These are phyloP conservation scores for Salix dunnii DNA, from an alignment of 345 rosid species.

Conservation along the genomic window DNA sequence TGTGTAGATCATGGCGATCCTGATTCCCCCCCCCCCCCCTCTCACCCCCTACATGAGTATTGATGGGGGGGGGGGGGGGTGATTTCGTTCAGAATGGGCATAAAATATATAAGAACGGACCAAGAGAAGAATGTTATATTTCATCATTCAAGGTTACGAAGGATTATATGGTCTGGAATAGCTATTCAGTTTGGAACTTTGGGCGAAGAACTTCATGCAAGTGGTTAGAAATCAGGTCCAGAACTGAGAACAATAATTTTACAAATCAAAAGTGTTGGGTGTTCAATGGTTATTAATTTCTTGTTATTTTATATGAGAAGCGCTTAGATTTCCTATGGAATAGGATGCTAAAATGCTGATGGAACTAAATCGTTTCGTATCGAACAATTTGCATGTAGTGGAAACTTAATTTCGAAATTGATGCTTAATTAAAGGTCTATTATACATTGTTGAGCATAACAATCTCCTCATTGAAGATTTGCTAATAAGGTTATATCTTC, in stretches of 20 bases:
- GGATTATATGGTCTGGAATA: neutral
- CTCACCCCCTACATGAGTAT: neutral
- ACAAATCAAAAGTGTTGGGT: neutral
- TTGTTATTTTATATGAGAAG: neutral
- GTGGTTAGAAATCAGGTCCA: neutral
- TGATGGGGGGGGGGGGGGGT: neutral
- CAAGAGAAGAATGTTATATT: neutral
- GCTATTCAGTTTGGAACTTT: neutral
- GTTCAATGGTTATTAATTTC: neutral
- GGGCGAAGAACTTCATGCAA: neutral
- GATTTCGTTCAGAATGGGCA: neutral
- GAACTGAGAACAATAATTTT: neutral
- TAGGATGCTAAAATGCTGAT: neutral
- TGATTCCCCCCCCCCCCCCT: neutral
- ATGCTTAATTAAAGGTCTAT: conserved; percentile 25
- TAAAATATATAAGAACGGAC: neutral
- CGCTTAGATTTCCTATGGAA: neutral
- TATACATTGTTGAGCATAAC: conserved; percentile 34
- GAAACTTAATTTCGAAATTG: conserved; percentile 5
- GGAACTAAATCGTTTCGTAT: neutral
- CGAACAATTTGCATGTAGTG: neutral
- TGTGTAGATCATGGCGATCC: neutral
- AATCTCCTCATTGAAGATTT: conserved; percentile 30
- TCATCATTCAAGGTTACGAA: neutral
- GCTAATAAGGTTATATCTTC: conserved; percentile 17